Evolutionary conservation across 2,329 filamentous ascomycete species (phyloP), one percentile per base, ranked within the genome.

Genomic region (Mycogone perniciosa): DNA sequence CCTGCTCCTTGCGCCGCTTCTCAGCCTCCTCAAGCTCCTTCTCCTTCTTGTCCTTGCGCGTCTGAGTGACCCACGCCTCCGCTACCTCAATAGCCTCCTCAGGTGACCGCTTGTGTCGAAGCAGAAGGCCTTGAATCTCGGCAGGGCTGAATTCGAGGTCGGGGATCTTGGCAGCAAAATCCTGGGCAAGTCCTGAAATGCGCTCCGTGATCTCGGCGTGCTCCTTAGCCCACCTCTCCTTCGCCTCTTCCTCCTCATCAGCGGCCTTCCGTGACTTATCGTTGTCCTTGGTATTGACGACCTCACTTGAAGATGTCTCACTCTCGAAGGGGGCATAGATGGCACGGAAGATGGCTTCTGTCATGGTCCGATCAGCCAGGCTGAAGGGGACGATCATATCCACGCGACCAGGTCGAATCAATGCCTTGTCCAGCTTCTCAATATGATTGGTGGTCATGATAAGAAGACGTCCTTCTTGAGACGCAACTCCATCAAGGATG

Each of bases 401-500:
- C 6, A 85, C 73, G 5, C 81, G 76, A 1, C 81, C 81, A 0
- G 81, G 80, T 0, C 81, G 79, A 55, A 84, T 81, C 13, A 85
- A 71, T 0, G 81, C 81, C 55, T 77, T 76, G 67, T 83, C 80
- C 7, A 83, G 72, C 59, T 79, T 80, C 55, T 83, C 79, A 0
- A 81, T 48, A 62, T 82, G 79, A 57, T 84, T 84, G n/a, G 80
- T 83, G 2, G 80, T 84, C 80, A 83, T 84, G 63, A 84, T 76
- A 10, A 84, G 71, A 5, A 83, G 72, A n/a, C 80, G 76, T 6
- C 80, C 80, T 60, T 84, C 81, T 55, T 82, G 79, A 7, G 79
- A 81, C 13, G 79, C 79, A 6, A 84, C 80, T 37, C 89, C 87
- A 58, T 95, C 88, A 38, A 93, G 83, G 43, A 88, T 85, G 66